Evolutionary conservation across 1,139 yeast species (phyloP).

Genomic region (Eremothecium coryli): DNA sequence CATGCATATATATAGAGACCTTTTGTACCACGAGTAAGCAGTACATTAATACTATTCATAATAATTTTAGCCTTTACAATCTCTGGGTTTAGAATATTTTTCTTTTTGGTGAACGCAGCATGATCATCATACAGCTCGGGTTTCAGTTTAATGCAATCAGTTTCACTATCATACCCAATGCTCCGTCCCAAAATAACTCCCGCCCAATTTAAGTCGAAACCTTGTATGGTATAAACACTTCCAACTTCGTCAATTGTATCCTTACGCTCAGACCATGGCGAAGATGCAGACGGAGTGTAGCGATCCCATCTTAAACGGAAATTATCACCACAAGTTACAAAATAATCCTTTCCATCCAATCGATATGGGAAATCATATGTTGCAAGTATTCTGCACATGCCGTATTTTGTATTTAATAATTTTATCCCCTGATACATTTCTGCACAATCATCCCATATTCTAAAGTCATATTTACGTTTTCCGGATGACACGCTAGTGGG

Average conservation of each 20-base stretch:
- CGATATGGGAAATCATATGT: too few relatives aligned
- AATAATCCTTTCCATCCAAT: too few relatives aligned
- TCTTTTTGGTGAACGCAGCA: slow-evolving; percentile 36
- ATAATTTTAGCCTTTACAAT: slow-evolving; percentile 33
- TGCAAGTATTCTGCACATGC: too few relatives aligned
- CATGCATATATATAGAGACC: slow-evolving; percentile 36
- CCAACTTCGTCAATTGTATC: slow-evolving; percentile 39
- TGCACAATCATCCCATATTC: too few relatives aligned
- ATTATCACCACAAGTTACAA: too few relatives aligned
- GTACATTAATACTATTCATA: slow-evolving; percentile 35
- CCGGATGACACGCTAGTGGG: too few relatives aligned
- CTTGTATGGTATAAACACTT: slow-evolving; percentile 38
- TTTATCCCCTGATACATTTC: too few relatives aligned
- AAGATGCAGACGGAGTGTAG: slow-evolving; percentile 32
- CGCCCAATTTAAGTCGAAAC: slow-evolving; percentile 37
- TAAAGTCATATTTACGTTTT: too few relatives aligned
- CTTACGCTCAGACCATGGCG: slow-evolving; percentile 37
- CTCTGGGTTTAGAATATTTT: slow-evolving; percentile 31
- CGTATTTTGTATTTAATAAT: too few relatives aligned
- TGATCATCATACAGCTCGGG: slow-evolving; percentile 35
- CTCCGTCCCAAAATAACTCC: slow-evolving; percentile 37
- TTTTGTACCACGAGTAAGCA: slow-evolving; percentile 35
- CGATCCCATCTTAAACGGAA: too few relatives aligned
- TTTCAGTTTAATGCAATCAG: slow-evolving; percentile 28
- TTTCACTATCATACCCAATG: slow-evolving; percentile 31